Base-by-base conservation (phyloP, 148 eudicot genomes). In the Cornus kousa region DNA sequence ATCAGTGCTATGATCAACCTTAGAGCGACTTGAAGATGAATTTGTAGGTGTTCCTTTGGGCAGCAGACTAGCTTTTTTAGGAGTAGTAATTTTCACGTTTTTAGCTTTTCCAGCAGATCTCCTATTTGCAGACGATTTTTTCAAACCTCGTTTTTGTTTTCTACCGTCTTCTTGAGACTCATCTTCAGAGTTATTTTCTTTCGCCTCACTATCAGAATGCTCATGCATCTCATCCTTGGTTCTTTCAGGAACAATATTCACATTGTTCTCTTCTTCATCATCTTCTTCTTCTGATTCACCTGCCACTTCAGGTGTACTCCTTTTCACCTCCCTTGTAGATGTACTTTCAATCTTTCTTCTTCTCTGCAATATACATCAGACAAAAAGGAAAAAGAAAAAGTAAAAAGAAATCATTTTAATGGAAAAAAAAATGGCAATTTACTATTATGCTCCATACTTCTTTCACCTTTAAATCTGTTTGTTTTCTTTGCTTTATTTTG, bases 151-250 rank as follows among this genome's bases (percentile, higher is more conserved):
- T 75, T 87, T 87, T 71, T 78, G 75, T 70, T 81, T 85, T 73
- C 68, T 82, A 22, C 77, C 74, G 13, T 86, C 88, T 33, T 89
- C 89, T 81, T 86, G 91, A 72, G 91, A 79, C 33, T 84, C 79
- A 59, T 84, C 82, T 78, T 76, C 82, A 68, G 43, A 68, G 88
- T 87, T 79, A 72, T 84, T 68, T 83, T 82, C 75, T 87, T 82
- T 80, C 72, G 80, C 83, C 80, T 78, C 85, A 79, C 82, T 83
- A 74, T 80, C 72, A 74, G 84, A 89, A 67, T 80, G 85, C 74
- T 90, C 92, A 72, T 93, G 85, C 65, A 80, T 86, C 82, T 89
- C 91, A 78, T 83, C 88, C 24, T 89, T 90, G 14, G 92, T 85
- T 79, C 43, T 74, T 75, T 86, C 88, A 28, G 88, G 82, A 64